phyloP scores from a whole-genome alignment of 345 rosid genomes.

The Citrus cavaleriei region DNA sequence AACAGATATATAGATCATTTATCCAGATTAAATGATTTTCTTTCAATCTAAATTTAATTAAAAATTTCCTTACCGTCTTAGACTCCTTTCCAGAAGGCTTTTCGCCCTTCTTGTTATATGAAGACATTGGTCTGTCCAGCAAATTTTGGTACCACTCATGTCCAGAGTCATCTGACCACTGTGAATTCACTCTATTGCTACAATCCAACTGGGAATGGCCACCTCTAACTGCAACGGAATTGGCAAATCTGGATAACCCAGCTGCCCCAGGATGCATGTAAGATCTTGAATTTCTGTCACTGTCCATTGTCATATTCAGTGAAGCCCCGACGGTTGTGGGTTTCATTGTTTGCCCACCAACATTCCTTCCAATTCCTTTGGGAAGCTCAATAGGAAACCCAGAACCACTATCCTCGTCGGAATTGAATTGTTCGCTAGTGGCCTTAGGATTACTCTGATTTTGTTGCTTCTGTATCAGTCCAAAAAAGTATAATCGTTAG shows the following conservation, averaged over 20 bases:
- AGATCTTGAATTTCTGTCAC: slow-evolving; percentile 48
- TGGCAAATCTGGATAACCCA: slow-evolving; percentile 67
- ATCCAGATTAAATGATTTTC: neutral
- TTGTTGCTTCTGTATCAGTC: slow-evolving; percentile 42
- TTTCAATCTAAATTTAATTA: too few relatives aligned
- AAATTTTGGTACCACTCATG: slow-evolving; percentile 49
- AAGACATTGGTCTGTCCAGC: slow-evolving; percentile 33
- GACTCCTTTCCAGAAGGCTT: slow-evolving; percentile 26
- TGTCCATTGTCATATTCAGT: slow-evolving; percentile 23
- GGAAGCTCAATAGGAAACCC: slow-evolving; percentile 43
- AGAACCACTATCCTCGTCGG: slow-evolving; percentile 43
- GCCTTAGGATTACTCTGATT: slow-evolving; percentile 38
- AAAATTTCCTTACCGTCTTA: slow-evolving; percentile 34
- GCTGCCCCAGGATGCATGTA: slow-evolving; percentile 38
- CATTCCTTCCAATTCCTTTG: slow-evolving; percentile 30
- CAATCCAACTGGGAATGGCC: slow-evolving; percentile 55
- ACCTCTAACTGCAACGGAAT: slow-evolving; percentile 78
- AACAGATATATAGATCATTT: too few relatives aligned
- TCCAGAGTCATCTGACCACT: slow-evolving; percentile 46
- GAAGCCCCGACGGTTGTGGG: slow-evolving; percentile 22
- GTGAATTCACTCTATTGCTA: slow-evolving; percentile 34
- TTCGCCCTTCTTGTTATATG: slow-evolving; percentile 33
- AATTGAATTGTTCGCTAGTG: slow-evolving; percentile 31
- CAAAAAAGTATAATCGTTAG: neutral
- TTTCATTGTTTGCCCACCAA: slow-evolving; percentile 30